Evolutionary conservation across 2,329 filamentous ascomycete species (phyloP).

Genomic region (Fusarium xylarioides): DNA sequence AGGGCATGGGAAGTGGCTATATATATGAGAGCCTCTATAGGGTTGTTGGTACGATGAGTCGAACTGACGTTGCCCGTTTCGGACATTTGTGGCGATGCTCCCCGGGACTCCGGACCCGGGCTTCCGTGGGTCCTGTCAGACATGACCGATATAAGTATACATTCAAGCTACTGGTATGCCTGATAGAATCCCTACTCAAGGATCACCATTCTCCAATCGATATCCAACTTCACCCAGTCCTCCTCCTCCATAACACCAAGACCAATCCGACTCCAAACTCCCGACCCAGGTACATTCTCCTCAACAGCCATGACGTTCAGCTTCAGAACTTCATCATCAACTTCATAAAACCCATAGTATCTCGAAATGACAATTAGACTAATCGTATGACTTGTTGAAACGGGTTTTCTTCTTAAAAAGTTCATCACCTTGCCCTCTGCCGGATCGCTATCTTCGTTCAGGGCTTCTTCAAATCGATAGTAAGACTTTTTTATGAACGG

Average conservation of each 20-base stretch:
- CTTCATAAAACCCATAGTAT: not conserved
- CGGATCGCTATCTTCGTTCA: not conserved
- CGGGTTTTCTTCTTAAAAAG: not conserved
- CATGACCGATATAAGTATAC: not conserved
- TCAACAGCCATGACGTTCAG: slow-evolving; percentile 3
- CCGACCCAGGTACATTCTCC: not conserved
- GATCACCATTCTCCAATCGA: not conserved
- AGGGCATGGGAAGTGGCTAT: too few species aligned
- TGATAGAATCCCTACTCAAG: not conserved
- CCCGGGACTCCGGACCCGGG: not conserved
- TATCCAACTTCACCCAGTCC: not conserved
- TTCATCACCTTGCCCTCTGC: not conserved
- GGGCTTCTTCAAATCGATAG: not conserved
- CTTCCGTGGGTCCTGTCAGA: not conserved
- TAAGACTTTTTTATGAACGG: not conserved
- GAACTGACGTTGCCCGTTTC: not conserved
- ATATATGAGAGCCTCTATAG: too few species aligned
- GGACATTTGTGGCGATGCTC: not conserved
- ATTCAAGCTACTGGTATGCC: too few species aligned
- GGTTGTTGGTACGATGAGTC: not conserved
- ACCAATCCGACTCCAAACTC: slow-evolving; percentile 5
- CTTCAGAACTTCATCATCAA: not conserved
- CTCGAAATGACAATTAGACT: not conserved
- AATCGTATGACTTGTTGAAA: fast-evolving
- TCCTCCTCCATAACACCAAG: not conserved